Evolutionary conservation across 2,329 filamentous ascomycete genomes (phyloP), one percentile per base, ranked within the genome.

Genomic region (Xylogone sp.): DNA sequence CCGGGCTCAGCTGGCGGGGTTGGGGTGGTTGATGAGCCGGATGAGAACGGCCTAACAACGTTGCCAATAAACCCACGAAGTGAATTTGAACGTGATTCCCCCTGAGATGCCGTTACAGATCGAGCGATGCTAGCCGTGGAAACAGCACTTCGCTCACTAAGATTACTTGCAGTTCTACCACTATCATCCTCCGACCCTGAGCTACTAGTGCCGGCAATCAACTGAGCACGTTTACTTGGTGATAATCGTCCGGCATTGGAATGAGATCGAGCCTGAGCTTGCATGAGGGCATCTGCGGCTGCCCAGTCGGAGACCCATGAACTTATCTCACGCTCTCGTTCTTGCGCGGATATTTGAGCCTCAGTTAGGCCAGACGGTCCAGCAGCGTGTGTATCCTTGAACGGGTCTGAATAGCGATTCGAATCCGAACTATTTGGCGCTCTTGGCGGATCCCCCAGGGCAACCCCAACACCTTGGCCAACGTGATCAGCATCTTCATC

Each of bases 401-500:
- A 66, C 3, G 64, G 63, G 48, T 67, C 59, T 7, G 59, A 59
- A 21, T 60, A 48, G 16, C 56, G 53, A 22, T 59, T 58, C 21
- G 29, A 43, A 3, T 51, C 52, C 18, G 50, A 21, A 42, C 42
- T 43, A 3, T 49, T 48, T n/a, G 51, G 43, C n/a, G 49, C 43
- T 39, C 13, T 13, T 19, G 43, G 45, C 2, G 57, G 57, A 19
- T 58, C 56, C 5, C 57, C 57, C 27, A 61, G 43, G 3, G 57
- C 60, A 31, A 63, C 19, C 4, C 61, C 59, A 7, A 62, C 57
- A 18, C 47, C 54, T 44, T 46, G 52, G 5, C 53, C 48, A 9
- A 46, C 49, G 34, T 56, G 51, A 21, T 60, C 61, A 21, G 55
- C 46, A 1, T 71, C 71, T 52, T 81, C 78, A 47, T 83, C 78